Evolutionary conservation across 2,329 filamentous ascomycete species (phyloP), one percentile per base, ranked within the genome.

Genomic region (Botrytis cinerea): DNA sequence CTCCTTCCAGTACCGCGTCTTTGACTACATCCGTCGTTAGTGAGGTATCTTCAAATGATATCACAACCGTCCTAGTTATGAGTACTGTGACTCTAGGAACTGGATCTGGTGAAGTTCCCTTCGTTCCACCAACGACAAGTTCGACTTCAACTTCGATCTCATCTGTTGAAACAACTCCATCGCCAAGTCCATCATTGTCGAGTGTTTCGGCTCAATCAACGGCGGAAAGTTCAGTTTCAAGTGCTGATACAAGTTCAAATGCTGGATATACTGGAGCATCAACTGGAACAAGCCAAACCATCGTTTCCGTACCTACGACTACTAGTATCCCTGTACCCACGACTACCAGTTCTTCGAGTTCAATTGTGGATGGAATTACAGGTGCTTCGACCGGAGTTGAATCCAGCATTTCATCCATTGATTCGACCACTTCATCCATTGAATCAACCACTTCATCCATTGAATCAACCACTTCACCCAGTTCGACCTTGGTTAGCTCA

Each of bases 221-320:
- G 22, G 45, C 16, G 28, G 51, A 46, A 59, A 48, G 59, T 12
- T 59, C 60, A 40, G 20, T 20, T 35, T 54, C 25, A 16, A 72
- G 61, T 40, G n/a, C n/a, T 6, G 48, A 54, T n/a, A n/a, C 38
- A 54, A 63, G 45, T 35, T 51, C 69, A 5, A 40, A 38, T 54
- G 32, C 32, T 64, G 69, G 45, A 63, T 60, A 51, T 46, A 61
- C 68, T 70, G 68, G 28, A 46, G 74, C 48, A 35, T 64, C 73
- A 46, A 75, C 74, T 38, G 74, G 73, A 38, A 68, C 57, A 16
- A 43, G 73, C 16, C 73, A 75, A 63, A 64, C 73, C 16, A 62
- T 73, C 9, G 35, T 76, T 20, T 22, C 74, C 43, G 59, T 51
- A 18, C 73, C 74, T 16, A 67, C 73, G 35, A 43, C 69, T 28